Evolutionary conservation across 78 protist species (phyloP), one percentile per base, ranked within the genome.

Genomic region (Dictyostelium firmibasis): DNA sequence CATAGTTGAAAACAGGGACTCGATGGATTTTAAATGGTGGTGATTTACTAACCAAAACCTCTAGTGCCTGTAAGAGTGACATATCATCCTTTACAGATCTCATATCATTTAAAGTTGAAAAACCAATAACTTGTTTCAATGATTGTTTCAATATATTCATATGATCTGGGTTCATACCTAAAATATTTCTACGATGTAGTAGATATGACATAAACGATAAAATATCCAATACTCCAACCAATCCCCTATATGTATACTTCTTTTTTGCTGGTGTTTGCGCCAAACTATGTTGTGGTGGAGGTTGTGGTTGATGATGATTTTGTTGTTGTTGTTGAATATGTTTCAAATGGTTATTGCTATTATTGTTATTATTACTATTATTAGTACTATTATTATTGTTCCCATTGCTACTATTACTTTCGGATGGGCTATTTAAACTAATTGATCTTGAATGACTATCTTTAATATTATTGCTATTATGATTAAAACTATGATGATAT

Each of bases 21-120:
- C 83, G 53, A 70, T 84, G 91, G 8, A 76, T 23, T 70, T 84
- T 84, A 31, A 84, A 84, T 0, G 91, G 91, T 10, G 91, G 44
- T 4, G 72, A 16, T 84, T 38, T 76, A 16, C 41, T 84, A 9
- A 84, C 31, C 3, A 84, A 31, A 8, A 70, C 31, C 14, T 84
- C 91, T 2, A 53, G 23, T 84, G 91, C 91, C 53, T 74, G 77
- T 20, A 84, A 33, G 2, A 84, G 44, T 18, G 91, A 70, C 74
- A 72, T 72, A 85, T 85, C 79, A 14, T 85, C 92, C 18, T 75
- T 29, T 9, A 85, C 64, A 1, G 16, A 43, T 35, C 47, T 29
- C 31, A 43, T 20, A 23, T 82, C 86, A 57, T 20, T 25, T 23
- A 82, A 16, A 9, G 86, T 44, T 33, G 77, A 82, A 43, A 57